phyloP scores from a whole-genome alignment of 371 early-diverging fungal species.

The Rhizoclosmatium hyalinum region DNA sequence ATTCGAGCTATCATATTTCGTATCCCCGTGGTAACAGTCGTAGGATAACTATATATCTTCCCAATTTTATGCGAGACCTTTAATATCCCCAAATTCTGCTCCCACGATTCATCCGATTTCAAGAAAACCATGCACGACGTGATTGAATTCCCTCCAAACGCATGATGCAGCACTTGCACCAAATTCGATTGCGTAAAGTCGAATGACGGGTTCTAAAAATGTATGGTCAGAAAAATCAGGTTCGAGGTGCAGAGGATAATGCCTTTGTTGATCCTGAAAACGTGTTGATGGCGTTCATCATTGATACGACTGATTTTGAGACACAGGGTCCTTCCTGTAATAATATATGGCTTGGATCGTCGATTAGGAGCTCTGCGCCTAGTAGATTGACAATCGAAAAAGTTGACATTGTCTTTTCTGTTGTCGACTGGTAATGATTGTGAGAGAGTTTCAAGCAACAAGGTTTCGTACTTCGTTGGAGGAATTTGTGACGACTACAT shows the following conservation, averaged over 20 bases:
- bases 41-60: conserved; percentile 1
- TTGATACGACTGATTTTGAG: conserved; percentile 11
- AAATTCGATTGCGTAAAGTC: conserved; percentile 28
- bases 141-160: conserved; percentile 32
- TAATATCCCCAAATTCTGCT: not conserved
- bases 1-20: conserved; percentile 6
- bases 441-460: not conserved
- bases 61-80: conserved; percentile 15
- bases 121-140: conserved; percentile 2
- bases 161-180: conserved; percentile 12
- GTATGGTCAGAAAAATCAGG: not conserved
- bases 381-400: conserved; percentile 26
- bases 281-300: conserved; percentile 22
- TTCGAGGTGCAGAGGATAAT: not conserved
- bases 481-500: not conserved
- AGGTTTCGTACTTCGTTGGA: not conserved
- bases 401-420: conserved; percentile 4
- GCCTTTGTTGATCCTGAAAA: conserved; percentile 22
- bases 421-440: not conserved
- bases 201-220: conserved; percentile 1
- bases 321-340: conserved; percentile 32
- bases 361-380: conserved; percentile 24
- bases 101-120: not conserved
- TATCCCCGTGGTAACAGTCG: not conserved
- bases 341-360: conserved; percentile 20